Evolutionary conservation across 75 land plant genomes (phyloP), one percentile per base, ranked within the genome.

Genomic region (Pseudotsuga menziesii): DNA sequence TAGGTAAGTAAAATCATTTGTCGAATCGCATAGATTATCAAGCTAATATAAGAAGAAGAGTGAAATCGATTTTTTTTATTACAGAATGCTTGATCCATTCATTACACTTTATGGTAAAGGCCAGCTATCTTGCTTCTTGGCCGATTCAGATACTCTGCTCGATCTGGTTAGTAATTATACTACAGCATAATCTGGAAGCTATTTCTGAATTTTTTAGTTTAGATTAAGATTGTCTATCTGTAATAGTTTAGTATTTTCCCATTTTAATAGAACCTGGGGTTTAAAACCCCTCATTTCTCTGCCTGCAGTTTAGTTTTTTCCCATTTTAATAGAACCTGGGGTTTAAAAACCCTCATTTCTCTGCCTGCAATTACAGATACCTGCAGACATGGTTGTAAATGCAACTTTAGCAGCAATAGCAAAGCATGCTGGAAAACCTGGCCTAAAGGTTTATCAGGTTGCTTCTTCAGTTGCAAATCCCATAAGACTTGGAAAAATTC

Each of bases 31-130:
- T 59, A n/a, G 2, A 22, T 19, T 59, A 5, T 36, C 5, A 5
- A 29, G 8, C 8, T 59, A 19, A 14, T 29, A 29, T 29, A 29
- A 7, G 22, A 7, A 4, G 2, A 22, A 19, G 8, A 19, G 23
- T 59, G 2, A 5, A 22, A 20, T 4, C 32, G 11, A 20, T n/a
- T n/a, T 20, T 35, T 22, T n/a, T 9, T 78, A 29, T 72, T 57
- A 20, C 78, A 95, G 98, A 77, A 95, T 95, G 98, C 88, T 93
- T 92, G 98, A 93, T 78, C 98, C 98, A 12, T 83, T 95, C 64
- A 76, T 95, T 72, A 76, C 93, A 4, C 84, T 77, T 60, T 95
- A 95, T 78, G 98, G 98, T 0, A 95, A 93, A 82, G 96, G 98
- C 13, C 93, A 89, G 61, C 86, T 93, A 12, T 83, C 89, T 22